Base-by-base conservation (phyloP, 805 yeast species). In the Yarrowia sp. region DNA sequence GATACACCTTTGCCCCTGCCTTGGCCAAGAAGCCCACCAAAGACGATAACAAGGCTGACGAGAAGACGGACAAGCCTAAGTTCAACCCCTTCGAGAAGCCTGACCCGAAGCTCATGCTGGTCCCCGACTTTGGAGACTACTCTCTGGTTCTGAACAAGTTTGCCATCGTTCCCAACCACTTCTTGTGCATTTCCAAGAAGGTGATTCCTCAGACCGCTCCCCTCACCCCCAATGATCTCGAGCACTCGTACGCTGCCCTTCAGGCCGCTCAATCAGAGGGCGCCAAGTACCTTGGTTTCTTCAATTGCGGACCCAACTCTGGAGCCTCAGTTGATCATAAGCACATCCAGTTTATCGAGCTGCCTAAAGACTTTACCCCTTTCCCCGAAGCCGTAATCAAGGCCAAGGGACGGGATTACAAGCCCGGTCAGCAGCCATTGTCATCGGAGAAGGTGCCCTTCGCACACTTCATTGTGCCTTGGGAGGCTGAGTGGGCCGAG, bases 281-380 rank as follows among this genome's bases (percentile, higher is more conserved):
- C 30, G 76, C 77, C 38, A 80, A 83, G 65, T 87, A 89, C 80
- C 80, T 92, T 73, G 92, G 92, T 0, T 93, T 93, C 75, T 93
- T 85, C 81, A 93, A 93, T 75, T 86, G 90, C 72, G 99, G 99
- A 8, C 85, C 86, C 19, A 81, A 85, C 69, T 85, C 96, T 67
- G 99, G 98, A 1, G 96, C 97, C n/a, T 91, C 97, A 0, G 95
- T 92, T 71, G 87, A 89, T 54, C 99, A 93, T 77, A 91, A 90
- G 73, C 99, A 93, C 76, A 76, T 95, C 67, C 99, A 95, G 76
- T 86, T 92, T 75, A 79, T 93, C 82, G 80, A 85, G 48, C 78
- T 89, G 48, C 96, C 97, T 1, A 73, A 77, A 8, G 67, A 16
- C 22, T 86, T 85, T 72, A 75, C 74, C 0, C 82, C 89, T 7